Evolutionary conservation across 495 filamentous ascomycete species (phyloP).

Genomic region (Penicillium lagena): DNA sequence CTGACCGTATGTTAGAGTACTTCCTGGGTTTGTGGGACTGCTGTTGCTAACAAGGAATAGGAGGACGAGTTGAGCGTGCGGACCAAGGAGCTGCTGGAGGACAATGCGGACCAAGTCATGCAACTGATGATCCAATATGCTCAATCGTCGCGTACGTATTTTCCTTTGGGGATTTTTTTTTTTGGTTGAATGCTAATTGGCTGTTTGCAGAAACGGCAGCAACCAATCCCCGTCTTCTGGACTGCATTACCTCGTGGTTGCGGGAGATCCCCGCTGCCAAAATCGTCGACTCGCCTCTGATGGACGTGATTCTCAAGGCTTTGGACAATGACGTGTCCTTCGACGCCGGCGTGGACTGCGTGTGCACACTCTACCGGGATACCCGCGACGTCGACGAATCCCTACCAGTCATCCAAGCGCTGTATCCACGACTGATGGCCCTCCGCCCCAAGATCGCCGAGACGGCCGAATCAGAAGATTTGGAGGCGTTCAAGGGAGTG

Average conservation of each 20-base stretch:
- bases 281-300: constrained; percentile 77
- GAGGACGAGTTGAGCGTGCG: constrained; percentile 84
- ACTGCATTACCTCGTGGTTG: constrained; percentile 95
- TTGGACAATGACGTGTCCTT: constrained; percentile 70
- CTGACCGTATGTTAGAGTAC: constrained; percentile 76
- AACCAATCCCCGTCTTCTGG: constrained; percentile 82
- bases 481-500: constrained; percentile 80
- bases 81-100: constrained; percentile 79
- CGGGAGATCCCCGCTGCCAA: constrained; percentile 79
- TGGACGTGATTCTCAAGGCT: constrained; percentile 73
- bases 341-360: constrained; percentile 85
- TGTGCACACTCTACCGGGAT: constrained; percentile 86
- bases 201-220: constrained; percentile 50
- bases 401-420: constrained; percentile 66
- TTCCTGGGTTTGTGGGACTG: no score
- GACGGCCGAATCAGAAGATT: constrained; percentile 72
- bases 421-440: constrained; percentile 79
- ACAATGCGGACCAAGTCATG: constrained; percentile 84
- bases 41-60: constrained; percentile 31
- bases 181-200: not conserved
- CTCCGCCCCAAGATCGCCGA: constrained; percentile 72
- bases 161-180: not conserved
- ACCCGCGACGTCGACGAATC: constrained; percentile 86
- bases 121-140: constrained; percentile 80
- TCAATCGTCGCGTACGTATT: constrained; percentile 73